A percentile compares a stretch with the other conserved stretches of the same genome.
phyloP scores from a whole-genome alignment of 164 flowering plant species.

The Nymphaea thermarum region DNA sequence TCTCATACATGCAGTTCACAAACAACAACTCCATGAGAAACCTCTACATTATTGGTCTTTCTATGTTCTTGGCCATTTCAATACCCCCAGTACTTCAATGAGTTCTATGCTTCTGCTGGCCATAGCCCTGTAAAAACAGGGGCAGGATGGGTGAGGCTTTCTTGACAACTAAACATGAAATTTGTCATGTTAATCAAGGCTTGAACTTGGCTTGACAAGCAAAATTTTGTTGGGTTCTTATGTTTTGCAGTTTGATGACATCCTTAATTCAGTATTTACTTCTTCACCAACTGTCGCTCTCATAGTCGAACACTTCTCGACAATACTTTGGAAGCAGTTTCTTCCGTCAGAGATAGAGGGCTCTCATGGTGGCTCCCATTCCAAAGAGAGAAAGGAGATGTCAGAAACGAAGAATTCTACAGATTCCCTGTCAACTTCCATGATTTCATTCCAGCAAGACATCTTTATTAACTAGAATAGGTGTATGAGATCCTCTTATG shows the following conservation, averaged over 20 bases:
- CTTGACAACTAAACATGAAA: too few species aligned
- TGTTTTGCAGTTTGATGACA: slow-evolving; percentile 74
- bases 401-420: slow-evolving; percentile 79
- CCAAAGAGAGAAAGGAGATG: slow-evolving; percentile 61
- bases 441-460: slow-evolving; percentile 49
- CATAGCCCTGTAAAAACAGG: slow-evolving; percentile 64
- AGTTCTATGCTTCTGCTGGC: slow-evolving; percentile 19
- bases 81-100: too few species aligned
- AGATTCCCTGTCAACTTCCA: slow-evolving; percentile 43
- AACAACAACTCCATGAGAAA: too few species aligned
- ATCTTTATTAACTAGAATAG: not conserved
- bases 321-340: slow-evolving; percentile 49
- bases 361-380: slow-evolving; percentile 72
- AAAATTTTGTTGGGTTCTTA: not conserved
- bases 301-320: slow-evolving; percentile 59
- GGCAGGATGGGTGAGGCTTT: slow-evolving; percentile 72
- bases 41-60: too few species aligned
- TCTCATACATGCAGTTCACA: slow-evolving; percentile 73
- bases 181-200: too few species aligned
- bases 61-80: too few species aligned
- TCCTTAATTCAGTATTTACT: slow-evolving; percentile 69
- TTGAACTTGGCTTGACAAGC: too few species aligned
- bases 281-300: slow-evolving; percentile 75
- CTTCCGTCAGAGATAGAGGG: slow-evolving; percentile 41
- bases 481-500: too few species aligned